Evolutionary conservation across 257 asterid genomes (phyloP).

Genomic region (Solanum neorickii): DNA sequence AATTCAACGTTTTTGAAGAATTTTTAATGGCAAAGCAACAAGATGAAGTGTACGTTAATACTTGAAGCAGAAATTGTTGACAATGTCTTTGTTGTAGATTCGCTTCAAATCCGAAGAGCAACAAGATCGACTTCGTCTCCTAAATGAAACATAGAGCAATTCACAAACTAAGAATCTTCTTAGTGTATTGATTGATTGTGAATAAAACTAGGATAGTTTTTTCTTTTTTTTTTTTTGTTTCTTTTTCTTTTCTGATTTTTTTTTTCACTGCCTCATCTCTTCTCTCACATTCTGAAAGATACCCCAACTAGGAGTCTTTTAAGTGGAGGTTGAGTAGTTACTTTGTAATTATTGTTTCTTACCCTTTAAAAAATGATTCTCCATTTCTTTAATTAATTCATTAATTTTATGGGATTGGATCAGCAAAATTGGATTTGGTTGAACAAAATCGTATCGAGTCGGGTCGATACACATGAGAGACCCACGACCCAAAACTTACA

Average conservation of each 20-base stretch:
- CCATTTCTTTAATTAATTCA: too few species aligned
- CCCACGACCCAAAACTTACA: background rate
- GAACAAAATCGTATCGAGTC: background rate
- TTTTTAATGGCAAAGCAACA: background rate
- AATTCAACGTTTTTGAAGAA: too few species aligned
- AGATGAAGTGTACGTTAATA: background rate
- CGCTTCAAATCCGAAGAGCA: background rate
- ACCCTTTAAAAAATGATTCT: too few species aligned
- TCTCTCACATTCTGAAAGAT: background rate
- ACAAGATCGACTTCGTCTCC: background rate
- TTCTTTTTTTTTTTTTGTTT: too few species aligned
- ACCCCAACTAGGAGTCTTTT: background rate
- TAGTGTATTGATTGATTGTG: background rate
- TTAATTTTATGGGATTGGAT: background rate
- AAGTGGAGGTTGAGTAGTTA: background rate
- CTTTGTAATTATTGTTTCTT: background rate
- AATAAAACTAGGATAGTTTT: background rate
- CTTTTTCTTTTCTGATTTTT: background rate
- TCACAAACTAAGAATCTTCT: background rate
- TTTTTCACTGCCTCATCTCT: background rate
- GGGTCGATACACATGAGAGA: background rate
- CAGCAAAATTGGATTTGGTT: background rate
- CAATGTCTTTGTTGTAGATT: background rate
- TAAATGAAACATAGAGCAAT: background rate
- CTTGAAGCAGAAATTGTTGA: background rate